Percentiles rank a stretch among this genome's conserved stretches.
phyloP scores from a whole-genome alignment of 306 rosid genomes.

The Quercus engelmannii region DNA sequence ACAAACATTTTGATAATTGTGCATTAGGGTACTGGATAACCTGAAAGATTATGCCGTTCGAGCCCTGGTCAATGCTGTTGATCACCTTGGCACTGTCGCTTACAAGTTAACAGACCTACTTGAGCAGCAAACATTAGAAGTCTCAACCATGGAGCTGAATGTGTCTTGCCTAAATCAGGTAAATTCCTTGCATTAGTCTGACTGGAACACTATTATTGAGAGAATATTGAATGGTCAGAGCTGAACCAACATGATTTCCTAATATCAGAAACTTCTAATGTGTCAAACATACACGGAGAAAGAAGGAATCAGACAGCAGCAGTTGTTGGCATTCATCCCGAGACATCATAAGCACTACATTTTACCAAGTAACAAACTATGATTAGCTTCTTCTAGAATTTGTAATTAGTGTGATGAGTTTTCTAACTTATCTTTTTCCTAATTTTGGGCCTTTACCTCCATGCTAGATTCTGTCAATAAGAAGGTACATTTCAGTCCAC shows the following conservation, averaged over 20 bases:
- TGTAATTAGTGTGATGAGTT: constrained; percentile 8
- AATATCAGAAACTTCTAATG: constrained; percentile 64
- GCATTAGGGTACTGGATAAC: constrained; percentile 76
- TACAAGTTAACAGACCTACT: constrained; percentile 79
- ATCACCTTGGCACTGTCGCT: constrained; percentile 98
- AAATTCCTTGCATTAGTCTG: constrained; percentile 8
- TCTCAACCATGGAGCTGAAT: constrained; percentile 70
- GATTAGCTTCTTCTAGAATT: constrained; percentile 28
- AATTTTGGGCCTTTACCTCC: constrained; percentile 1
- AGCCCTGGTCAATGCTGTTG: constrained; percentile 91
- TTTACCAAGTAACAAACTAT: constrained; percentile 54
- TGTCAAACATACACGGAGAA: constrained; percentile 66
- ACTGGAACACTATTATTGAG: constrained; percentile 1
- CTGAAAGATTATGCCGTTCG: constrained; percentile 90
- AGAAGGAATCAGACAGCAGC: constrained; percentile 93
- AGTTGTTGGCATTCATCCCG: constrained; percentile 70
- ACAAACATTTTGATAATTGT: constrained; percentile 1
- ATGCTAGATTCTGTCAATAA: constrained; percentile 62
- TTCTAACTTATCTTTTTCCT: neutral
- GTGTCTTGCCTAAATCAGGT: constrained; percentile 77
- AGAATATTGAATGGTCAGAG: constrained; percentile 11
- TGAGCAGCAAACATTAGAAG: constrained; percentile 72
- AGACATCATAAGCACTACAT: constrained; percentile 93
- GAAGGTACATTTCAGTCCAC: constrained; percentile 79
- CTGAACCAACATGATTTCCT: constrained; percentile 28